phyloP scores from a whole-genome alignment of 2,329 filamentous ascomycete species.

The Neospermospora avenae region DNA sequence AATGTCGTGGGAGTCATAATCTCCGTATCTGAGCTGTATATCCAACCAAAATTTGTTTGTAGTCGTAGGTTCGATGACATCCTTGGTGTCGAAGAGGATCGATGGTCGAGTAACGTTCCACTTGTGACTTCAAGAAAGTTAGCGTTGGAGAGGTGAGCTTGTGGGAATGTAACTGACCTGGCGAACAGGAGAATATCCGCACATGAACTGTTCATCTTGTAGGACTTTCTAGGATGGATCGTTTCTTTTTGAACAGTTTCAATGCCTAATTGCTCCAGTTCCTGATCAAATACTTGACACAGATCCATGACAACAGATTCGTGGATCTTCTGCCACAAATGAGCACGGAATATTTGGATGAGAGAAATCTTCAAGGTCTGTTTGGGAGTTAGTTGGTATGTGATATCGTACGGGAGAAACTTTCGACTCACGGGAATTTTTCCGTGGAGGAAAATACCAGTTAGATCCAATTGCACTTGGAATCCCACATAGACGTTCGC shows the following conservation, averaged over 20 bases:
- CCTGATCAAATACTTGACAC: conserved; percentile 75
- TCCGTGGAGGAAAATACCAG: conserved; percentile 97
- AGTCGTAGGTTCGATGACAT: conserved; percentile 86
- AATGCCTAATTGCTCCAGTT: conserved; percentile 90
- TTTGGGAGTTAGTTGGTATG: not conserved
- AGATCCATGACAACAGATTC: conserved; percentile 98
- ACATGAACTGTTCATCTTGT: conserved; percentile 99
- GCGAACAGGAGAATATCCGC: conserved; percentile 96
- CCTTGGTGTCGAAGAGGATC: conserved; percentile 92
- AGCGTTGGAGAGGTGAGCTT: no score
- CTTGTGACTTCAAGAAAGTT: no score
- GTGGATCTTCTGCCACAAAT: conserved; percentile 99
- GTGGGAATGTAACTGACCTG: no score
- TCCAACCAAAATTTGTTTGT: conserved; percentile 99
- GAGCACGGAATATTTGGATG: conserved; percentile 98
- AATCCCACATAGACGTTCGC: conserved; percentile 99
- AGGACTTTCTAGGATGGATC: conserved; percentile 96
- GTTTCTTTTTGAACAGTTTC: conserved; percentile 99
- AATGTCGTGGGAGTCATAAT: conserved; percentile 99
- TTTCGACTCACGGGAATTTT: conserved; percentile 77
- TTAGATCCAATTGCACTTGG: conserved; percentile 96
- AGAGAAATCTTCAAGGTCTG: conserved; percentile 89
- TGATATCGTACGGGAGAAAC: not conserved
- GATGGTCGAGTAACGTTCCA: conserved; percentile 97
- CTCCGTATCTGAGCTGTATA: conserved; percentile 92